Evolutionary conservation across 441 rosid species (phyloP).

Genomic region (Monsonia emarginata): DNA sequence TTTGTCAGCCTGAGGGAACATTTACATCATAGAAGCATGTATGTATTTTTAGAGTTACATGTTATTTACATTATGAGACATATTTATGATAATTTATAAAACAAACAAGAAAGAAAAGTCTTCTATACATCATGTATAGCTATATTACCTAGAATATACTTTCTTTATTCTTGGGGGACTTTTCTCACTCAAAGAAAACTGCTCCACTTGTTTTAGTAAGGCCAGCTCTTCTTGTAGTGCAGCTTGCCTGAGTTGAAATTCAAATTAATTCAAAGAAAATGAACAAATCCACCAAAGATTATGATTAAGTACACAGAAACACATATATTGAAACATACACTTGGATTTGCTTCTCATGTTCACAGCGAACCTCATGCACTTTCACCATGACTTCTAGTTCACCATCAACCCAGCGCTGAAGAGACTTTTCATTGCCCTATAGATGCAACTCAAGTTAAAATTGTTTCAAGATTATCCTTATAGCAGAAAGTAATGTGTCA

Average conservation of each 20-base stretch:
- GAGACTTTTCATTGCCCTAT: slow-evolving; percentile 41
- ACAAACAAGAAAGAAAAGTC: not conserved
- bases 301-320: not conserved
- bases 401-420: slow-evolving; percentile 48
- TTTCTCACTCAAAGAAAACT: slow-evolving; percentile 31
- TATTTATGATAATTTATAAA: not conserved
- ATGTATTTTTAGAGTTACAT: slow-evolving; percentile 1
- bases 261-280: not conserved
- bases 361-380: slow-evolving; percentile 49
- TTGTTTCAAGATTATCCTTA: slow-evolving; percentile 9
- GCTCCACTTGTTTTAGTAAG: slow-evolving; percentile 39
- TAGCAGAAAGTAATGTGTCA: not conserved
- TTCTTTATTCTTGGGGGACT: slow-evolving; percentile 37
- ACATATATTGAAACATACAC: slow-evolving; percentile 30
- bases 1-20: slow-evolving; percentile 19
- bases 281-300: not conserved
- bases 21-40: not conserved
- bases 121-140: not conserved
- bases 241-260: slow-evolving; percentile 33
- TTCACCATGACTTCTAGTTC: slow-evolving; percentile 51
- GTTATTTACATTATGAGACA: not conserved
- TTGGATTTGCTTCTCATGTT: slow-evolving; percentile 54
- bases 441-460: slow-evolving; percentile 14
- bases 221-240: slow-evolving; percentile 51
- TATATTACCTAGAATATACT: slow-evolving; percentile 40